Evolutionary conservation across 345 rosid species (phyloP).

Genomic region (Bruguiera sexangula): DNA sequence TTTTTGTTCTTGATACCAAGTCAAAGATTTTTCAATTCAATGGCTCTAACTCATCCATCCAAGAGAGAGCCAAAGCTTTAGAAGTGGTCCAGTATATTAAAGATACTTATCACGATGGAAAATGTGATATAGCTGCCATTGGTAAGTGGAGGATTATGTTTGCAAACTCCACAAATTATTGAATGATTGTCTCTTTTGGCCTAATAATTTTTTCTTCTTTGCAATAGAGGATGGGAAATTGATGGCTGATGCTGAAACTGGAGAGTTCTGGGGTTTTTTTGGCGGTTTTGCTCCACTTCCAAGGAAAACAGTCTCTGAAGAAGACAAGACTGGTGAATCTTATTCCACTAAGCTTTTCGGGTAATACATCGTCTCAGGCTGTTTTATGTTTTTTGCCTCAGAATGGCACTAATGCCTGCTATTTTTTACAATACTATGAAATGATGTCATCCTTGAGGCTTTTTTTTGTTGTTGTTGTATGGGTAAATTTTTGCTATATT

Average conservation of each 20-base stretch:
- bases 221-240: conserved; percentile 84
- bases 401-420: background rate
- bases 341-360: conserved; percentile 54
- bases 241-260: conserved; percentile 99
- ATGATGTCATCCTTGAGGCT: too few species aligned
- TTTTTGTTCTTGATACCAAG: conserved; percentile 90
- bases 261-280: conserved; percentile 95
- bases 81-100: conserved; percentile 97
- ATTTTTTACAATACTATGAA: background rate
- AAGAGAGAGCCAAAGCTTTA: conserved; percentile 98
- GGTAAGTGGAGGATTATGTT: conserved; percentile 53
- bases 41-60: conserved; percentile 95
- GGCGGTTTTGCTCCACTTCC: conserved; percentile 99
- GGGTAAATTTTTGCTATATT: too few species aligned
- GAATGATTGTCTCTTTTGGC: background rate
- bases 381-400: background rate
- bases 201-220: conserved; percentile 20
- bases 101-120: conserved; percentile 94
- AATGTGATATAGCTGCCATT: conserved; percentile 87
- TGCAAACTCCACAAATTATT: conserved; percentile 4
- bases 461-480: too few species aligned
- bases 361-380: conserved; percentile 36
- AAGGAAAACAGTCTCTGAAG: conserved; percentile 56
- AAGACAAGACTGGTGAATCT: conserved; percentile 45
- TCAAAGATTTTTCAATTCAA: conserved; percentile 91